Evolutionary conservation across 2,329 filamentous ascomycete genomes (phyloP), one percentile per base, ranked within the genome.

Genomic region (Cercospora beticola): DNA sequence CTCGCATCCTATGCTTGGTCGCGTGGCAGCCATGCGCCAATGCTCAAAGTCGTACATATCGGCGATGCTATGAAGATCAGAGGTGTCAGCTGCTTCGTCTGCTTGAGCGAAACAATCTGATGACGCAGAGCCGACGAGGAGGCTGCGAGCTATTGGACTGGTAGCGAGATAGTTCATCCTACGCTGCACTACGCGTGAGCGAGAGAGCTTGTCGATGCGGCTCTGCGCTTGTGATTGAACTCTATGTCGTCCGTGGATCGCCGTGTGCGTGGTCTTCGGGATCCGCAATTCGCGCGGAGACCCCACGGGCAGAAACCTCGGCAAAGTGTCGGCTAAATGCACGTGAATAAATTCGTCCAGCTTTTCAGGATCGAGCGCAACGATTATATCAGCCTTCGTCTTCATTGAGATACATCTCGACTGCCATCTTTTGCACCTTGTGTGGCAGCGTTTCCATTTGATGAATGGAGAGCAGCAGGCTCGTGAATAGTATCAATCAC

Each of bases 241-340:
- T 54, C 33, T 56, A 18, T 57, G 43, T 21, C 30, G 52, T 30
- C 14, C 26, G 49, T 46, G 40, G 31, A 40, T 40, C 33, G 33
- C 16, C 18, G 33, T 46, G 60, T 31, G n/a, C n/a, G 28, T 30
- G 62, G 31, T 59, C n/a, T 6, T 33, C 8, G 49, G 52, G 33
- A 40, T 33, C 62, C 23, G 12, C 46, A 52, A 52, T 49, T 49
- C 46, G 28, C 49, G 62, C 56, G 62, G 62, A 57, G 26, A 28
- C 23, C 36, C 36, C 46, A 52, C n/a, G 21, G 62, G 30, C 31
- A 8, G 14, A 21, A 9, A 36, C 62, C 62, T 64, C 62, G 62
- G 62, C 62, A 64, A 57, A 64, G 62, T 12, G 30, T 40, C 62
- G 62, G 62, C 52, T 64, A 58, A 40, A 40, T 58, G 46, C 62